These are phyloP conservation scores for Rhodotorula sp. DNA, from an alignment of 1,284 basidiomycete genomes.

Conservation along the genomic window DNA sequence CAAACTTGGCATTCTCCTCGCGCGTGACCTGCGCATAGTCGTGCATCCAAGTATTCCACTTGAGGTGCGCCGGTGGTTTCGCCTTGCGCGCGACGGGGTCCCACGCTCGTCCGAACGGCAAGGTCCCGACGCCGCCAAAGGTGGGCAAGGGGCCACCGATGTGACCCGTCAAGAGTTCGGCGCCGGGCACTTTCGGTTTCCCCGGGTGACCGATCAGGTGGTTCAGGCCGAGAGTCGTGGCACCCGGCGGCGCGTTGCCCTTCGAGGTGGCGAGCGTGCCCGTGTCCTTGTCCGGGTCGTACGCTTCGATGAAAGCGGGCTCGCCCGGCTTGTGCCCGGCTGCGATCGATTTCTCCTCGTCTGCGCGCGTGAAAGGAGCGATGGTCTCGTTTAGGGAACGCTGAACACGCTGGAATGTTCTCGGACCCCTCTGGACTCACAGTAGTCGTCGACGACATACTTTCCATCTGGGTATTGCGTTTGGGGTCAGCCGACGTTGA, in stretches of 20 bases:
- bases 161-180: conserved; percentile 46
- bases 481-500: not conserved
- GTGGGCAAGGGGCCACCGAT: conserved; percentile 48
- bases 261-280: conserved; percentile 48
- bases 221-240: conserved; percentile 31
- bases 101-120: conserved; percentile 77
- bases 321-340: conserved; percentile 41
- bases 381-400: conserved; percentile 55
- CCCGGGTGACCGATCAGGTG: conserved; percentile 29
- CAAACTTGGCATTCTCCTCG: conserved; percentile 65
- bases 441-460: conserved; percentile 93
- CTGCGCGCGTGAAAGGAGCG: conserved; percentile 9
- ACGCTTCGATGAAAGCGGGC: conserved; percentile 41
- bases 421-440: conserved; percentile 60
- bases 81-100: conserved; percentile 62
- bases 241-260: conserved; percentile 50
- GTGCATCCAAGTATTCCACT: conserved; percentile 84
- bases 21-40: conserved; percentile 65
- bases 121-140: conserved; percentile 75
- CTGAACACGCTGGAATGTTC: conserved; percentile 61
- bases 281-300: conserved; percentile 50
- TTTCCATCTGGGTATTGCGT: conserved; percentile 64
- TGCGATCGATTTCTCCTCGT: conserved; percentile 43
- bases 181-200: conserved; percentile 30
- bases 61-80: conserved; percentile 52